Conservation (phyloP, 495 filamentous ascomycete genomes). For the Penicillium roqueforti region DNA sequence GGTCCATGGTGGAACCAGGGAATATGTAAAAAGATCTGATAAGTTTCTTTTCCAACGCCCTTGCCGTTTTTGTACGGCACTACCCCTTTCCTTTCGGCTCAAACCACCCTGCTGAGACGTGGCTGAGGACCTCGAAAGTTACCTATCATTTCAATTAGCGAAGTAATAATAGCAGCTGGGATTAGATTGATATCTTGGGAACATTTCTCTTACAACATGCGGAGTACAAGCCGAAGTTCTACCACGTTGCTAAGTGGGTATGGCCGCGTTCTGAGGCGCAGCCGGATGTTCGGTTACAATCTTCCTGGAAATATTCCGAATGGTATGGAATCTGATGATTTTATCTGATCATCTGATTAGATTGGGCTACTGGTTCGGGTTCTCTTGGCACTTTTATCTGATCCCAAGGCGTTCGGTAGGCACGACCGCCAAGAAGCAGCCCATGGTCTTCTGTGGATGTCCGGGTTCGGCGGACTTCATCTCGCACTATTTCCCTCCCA, state of each 20-base stretch:
- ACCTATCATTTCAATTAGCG: not conserved
- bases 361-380: not conserved
- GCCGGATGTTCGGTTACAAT: not conserved
- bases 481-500: not conserved
- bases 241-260: not conserved
- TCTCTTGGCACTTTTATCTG: conserved; percentile 6
- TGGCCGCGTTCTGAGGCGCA: not conserved
- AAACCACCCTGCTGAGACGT: not conserved
- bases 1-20: not conserved
- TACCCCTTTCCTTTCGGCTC: not conserved
- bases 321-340: not conserved
- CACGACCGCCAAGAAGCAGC: not conserved
- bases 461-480: not conserved
- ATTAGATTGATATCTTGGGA: not conserved
- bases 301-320: not conserved
- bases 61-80: not conserved
- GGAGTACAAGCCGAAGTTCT: not conserved
- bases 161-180: not conserved
- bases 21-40: conserved; percentile 6
- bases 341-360: conserved; percentile 5
- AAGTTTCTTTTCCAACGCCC: not conserved
- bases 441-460: not conserved
- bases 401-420: not conserved
- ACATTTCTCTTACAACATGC: not conserved
- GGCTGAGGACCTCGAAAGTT: not conserved